Base-by-base conservation (phyloP, 192 early-diverging fungal genomes). In the Coemansia sp. region DNA sequence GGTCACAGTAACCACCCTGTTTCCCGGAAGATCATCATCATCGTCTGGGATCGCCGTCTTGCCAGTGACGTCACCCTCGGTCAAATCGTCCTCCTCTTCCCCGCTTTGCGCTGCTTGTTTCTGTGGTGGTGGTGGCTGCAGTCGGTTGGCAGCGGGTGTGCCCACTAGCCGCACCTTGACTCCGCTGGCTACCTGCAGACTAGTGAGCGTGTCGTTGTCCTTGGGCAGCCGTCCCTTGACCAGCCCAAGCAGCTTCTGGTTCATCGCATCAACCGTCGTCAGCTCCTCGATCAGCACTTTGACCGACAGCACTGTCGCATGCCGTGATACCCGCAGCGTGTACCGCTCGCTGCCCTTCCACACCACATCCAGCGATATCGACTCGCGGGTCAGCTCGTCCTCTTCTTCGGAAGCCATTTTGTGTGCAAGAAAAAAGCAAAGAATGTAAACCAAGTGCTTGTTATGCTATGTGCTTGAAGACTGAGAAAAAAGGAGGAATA, bases 201-300 rank as follows among this genome's bases (percentile, higher is more conserved):
- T 54, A 2, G 58, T 55, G 30, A 80, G 59, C 28, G 71, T 80
- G n/a, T 67, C 64, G 9, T 20, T 30, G 59, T 80, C 68, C 17
- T 44, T 70, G 8, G 90, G 90, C 45, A 90, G 63, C 61, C 82
- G 80, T 20, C 88, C 87, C 58, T 83, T 85, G 30, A 87, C 84
- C 8, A 92, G 70, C 2, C 85, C 85, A 50, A 92, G 75, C n/a
- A 92, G 82, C 57, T 92, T 92, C 62, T 89, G 87, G 53, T 85
- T 68, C 37, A 74, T 65, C 10, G 85, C 81, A 15, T 82, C 83
- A 4, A 92, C 87, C 29, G 83, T 75, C 0, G 90, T 92, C 41
- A 87, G 62, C 44, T 86, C 87, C 45, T 83, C 81, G 20, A 87
- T 48, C 50, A 81, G 67, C 28, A 52, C 55, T 52, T 79, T 79